phyloP scores from a whole-genome alignment of 257 asterid genomes.

The Solanum paucissectum region DNA sequence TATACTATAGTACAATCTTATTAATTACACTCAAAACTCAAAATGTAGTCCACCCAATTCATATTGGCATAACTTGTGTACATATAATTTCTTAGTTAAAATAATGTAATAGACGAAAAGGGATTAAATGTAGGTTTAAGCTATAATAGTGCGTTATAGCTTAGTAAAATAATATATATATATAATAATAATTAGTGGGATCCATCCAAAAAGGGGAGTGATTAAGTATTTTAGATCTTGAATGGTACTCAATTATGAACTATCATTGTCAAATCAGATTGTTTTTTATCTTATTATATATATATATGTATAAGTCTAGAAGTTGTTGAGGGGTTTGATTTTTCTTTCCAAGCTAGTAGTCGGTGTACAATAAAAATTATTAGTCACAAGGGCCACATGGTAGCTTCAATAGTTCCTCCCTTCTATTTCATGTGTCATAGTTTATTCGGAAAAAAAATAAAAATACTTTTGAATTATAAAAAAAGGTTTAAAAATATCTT shows the following conservation, averaged over 20 bases:
- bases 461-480: rapidly evolving
- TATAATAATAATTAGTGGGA: not conserved
- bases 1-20: not conserved
- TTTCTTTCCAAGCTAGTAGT: not conserved
- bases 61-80: not conserved
- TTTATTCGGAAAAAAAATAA: not conserved
- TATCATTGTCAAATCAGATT: not conserved
- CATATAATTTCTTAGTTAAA: not conserved
- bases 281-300: not conserved
- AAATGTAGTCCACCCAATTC: not conserved
- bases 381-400: not conserved
- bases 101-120: not conserved
- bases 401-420: not conserved
- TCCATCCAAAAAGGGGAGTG: not conserved
- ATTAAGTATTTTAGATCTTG: not conserved
- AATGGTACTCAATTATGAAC: not conserved
- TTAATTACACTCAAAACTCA: not conserved
- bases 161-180: not conserved
- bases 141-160: not conserved
- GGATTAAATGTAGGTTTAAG: not conserved
- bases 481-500: rapidly evolving
- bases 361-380: not conserved
- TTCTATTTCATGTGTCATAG: not conserved
- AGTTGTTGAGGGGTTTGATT: not conserved
- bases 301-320: not conserved